Conservation (phyloP, 345 rosid genomes). For the Jatropha curcas region DNA sequence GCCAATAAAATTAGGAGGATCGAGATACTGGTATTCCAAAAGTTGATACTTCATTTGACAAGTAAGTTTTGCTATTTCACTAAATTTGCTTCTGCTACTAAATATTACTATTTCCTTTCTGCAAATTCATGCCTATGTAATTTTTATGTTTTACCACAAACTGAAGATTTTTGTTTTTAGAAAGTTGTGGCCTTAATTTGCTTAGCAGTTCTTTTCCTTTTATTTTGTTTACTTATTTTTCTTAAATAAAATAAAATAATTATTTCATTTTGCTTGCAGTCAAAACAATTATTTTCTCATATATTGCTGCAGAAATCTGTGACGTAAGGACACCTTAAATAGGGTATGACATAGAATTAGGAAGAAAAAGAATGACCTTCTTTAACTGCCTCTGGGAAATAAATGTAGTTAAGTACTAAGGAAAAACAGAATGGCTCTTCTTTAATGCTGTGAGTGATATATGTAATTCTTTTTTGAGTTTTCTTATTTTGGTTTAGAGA, state of each 20-base stretch:
- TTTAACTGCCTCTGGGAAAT: background rate
- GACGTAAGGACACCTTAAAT: background rate
- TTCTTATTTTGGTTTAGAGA: too few relatives aligned
- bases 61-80: conserved; percentile 38
- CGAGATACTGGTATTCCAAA: conserved; percentile 37
- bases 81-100: background rate
- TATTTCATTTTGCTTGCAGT: background rate
- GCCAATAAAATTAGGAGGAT: conserved; percentile 34
- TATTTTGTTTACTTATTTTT: background rate
- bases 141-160: background rate
- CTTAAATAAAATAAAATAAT: background rate
- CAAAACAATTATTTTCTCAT: background rate
- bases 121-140: background rate
- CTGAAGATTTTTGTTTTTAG: background rate
- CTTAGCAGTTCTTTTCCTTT: background rate
- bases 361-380: background rate
- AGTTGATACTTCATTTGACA: conserved; percentile 37
- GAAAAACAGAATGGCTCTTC: background rate
- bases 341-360: background rate
- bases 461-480: too few relatives aligned
- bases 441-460: background rate
- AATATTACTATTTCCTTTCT: background rate
- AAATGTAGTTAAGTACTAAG: background rate
- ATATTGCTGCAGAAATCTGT: background rate
- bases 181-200: background rate